Evolutionary conservation across 805 yeast genomes (phyloP).

Genomic region (Teunomyces pallodes): DNA sequence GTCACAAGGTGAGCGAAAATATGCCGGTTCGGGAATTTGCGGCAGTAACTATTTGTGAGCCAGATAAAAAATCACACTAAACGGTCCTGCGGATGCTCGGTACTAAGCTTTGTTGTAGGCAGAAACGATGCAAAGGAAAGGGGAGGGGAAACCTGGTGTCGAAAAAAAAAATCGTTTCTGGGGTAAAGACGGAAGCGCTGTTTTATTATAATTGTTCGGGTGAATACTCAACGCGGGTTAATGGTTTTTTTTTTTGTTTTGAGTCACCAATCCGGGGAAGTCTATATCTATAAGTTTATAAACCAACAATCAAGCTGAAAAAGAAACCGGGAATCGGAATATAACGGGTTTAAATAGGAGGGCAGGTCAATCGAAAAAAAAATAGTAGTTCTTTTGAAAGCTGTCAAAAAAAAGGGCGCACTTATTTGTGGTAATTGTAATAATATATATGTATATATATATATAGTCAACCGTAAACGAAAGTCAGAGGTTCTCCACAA

Average conservation of each 20-base stretch:
- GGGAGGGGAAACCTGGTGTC: neutral
- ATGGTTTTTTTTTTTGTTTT: neutral
- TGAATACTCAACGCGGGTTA: neutral
- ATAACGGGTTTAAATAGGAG: neutral
- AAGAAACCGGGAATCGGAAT: neutral
- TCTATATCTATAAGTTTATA: constrained; percentile 4
- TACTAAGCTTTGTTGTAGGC: too few relatives aligned
- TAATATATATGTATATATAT: neutral
- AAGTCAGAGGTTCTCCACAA: neutral
- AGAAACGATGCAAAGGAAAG: neutral
- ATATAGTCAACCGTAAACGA: neutral
- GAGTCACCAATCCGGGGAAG: constrained; percentile 3
- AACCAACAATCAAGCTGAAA: neutral
- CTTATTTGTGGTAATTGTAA: neutral
- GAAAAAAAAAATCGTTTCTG: neutral
- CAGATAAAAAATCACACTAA: neutral
- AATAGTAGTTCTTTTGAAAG: neutral
- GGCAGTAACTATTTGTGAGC: neutral
- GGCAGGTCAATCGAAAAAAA: neutral
- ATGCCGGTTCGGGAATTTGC: constrained; percentile 1
- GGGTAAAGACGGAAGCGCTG: neutral
- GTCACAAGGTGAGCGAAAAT: constrained; percentile 2
- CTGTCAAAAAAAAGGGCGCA: neutral
- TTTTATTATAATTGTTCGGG: constrained; percentile 9
- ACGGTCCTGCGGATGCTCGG: neutral